Percentiles rank a stretch among this genome's conserved stretches.
phyloP scores from a whole-genome alignment of 2,329 filamentous ascomycete species.

The Massarina eburnea region DNA sequence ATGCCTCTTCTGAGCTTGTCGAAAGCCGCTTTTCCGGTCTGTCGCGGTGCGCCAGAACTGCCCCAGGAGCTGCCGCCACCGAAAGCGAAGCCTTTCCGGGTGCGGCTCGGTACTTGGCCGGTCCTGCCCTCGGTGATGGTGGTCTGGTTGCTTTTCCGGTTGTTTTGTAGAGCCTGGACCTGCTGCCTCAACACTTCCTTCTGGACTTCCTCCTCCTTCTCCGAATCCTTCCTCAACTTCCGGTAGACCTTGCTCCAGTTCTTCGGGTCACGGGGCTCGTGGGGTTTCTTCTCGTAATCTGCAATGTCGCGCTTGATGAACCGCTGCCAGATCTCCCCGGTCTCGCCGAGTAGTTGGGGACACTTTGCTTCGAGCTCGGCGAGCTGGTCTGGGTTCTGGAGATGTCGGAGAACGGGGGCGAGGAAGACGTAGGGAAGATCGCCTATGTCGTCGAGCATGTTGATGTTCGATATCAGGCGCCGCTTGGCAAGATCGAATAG shows the following conservation, averaged over 20 bases:
- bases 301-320: conserved; percentile 80
- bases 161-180: conserved; percentile 35
- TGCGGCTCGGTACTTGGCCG: conserved; percentile 23
- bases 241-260: conserved; percentile 79
- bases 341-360: conserved; percentile 72
- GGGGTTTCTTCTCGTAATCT: conserved; percentile 63
- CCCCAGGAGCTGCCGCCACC: conserved; percentile 23
- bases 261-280: conserved; percentile 63
- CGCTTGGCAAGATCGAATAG: conserved; percentile 45
- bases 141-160: conserved; percentile 33
- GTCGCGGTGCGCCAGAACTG: conserved; percentile 28
- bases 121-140: conserved; percentile 31
- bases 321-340: conserved; percentile 73
- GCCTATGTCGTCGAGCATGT: conserved; percentile 67
- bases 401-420: conserved; percentile 66
- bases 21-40: conserved; percentile 39
- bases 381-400: conserved; percentile 75
- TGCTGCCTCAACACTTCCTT: conserved; percentile 34
- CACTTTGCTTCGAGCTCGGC: conserved; percentile 70
- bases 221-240: conserved; percentile 46
- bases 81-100: conserved; percentile 14
- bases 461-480: conserved; percentile 45
- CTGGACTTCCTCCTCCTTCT: conserved; percentile 37
- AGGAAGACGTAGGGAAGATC: conserved; percentile 68
- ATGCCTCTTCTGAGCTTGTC: conserved; percentile 38